Percentiles rank a stretch among this genome's conserved stretches.
These are phyloP conservation scores for Immersiporthe knoxdaviesiana DNA, from an alignment of 2,329 filamentous ascomycete genomes.

Conservation along the genomic window DNA sequence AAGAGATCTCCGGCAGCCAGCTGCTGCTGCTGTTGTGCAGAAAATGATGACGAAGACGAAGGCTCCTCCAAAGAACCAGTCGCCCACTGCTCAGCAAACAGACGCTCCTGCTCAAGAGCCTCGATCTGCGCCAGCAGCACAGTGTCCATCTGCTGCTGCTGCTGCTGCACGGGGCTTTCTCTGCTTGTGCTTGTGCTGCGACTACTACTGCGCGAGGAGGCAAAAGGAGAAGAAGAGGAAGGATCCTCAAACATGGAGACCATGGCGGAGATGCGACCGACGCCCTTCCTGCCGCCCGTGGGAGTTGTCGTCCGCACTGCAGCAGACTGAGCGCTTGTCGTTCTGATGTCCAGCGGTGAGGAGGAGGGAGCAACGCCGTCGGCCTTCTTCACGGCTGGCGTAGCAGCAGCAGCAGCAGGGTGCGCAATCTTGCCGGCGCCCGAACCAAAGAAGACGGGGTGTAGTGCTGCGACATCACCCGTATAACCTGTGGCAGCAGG, in stretches of 20 bases:
- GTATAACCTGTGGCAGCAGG: conserved; percentile 39
- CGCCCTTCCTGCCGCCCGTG: conserved; percentile 11
- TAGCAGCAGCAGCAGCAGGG: conserved; percentile 33
- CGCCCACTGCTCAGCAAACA: conserved; percentile 35
- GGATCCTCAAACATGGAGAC: conserved; percentile 12
- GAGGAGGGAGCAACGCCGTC: background rate
- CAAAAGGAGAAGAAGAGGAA: background rate
- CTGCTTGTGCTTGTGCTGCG: conserved; percentile 3
- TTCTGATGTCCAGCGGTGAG: background rate
- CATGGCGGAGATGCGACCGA: conserved; percentile 16
- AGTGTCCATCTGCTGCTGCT: background rate
- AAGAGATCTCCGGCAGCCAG: background rate
- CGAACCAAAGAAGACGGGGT: conserved; percentile 40
- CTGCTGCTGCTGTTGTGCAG: background rate
- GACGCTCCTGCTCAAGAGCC: conserved; percentile 39
- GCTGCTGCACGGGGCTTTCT: conserved; percentile 5
- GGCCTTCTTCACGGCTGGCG: conserved; percentile 5
- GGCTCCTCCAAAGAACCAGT: conserved; percentile 13
- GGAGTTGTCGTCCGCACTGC: conserved; percentile 15
- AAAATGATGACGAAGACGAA: background rate
- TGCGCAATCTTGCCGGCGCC: conserved; percentile 33
- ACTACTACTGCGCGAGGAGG: background rate
- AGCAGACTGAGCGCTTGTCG: background rate
- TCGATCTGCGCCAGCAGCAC: conserved; percentile 37
- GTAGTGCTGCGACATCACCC: conserved; percentile 36